phyloP scores from a whole-genome alignment of 371 early-diverging fungal genomes.

The Apophysomyces elegans region DNA sequence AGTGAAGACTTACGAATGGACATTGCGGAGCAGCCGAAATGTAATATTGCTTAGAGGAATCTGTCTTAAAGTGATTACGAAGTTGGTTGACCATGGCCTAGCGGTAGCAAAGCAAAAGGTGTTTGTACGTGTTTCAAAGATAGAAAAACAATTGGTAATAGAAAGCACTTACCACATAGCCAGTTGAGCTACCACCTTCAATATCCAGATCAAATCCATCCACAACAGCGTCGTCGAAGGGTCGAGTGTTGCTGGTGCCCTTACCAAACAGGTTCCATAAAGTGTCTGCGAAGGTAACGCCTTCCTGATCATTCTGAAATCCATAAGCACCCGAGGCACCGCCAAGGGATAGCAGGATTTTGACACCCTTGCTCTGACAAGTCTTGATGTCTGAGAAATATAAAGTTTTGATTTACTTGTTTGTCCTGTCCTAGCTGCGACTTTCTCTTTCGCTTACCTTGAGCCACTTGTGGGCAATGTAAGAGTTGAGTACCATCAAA shows the following conservation, averaged over 20 bases:
- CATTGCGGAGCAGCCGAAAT: slow-evolving; percentile 62
- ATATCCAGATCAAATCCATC: slow-evolving; percentile 79
- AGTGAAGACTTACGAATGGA: slow-evolving; percentile 33
- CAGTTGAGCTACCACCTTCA: slow-evolving; percentile 60
- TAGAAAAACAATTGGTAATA: slow-evolving; percentile 20
- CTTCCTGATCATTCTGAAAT: slow-evolving; percentile 48
- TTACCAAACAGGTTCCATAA: slow-evolving; percentile 67
- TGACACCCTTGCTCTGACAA: slow-evolving; percentile 56
- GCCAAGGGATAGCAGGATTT: slow-evolving; percentile 62
- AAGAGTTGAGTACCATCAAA: slow-evolving; percentile 39
- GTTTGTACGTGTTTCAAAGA: too few species aligned
- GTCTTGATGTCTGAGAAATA: slow-evolving; percentile 49
- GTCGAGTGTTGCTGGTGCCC: slow-evolving; percentile 54
- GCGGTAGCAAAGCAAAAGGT: not conserved
- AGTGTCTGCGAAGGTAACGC: slow-evolving; percentile 55
- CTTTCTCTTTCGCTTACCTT: slow-evolving; percentile 15
- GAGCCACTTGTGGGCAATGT: slow-evolving; percentile 56
- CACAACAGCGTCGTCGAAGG: slow-evolving; percentile 66
- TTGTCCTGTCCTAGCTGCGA: not conserved
- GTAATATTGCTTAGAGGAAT: slow-evolving; percentile 40
- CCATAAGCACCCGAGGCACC: slow-evolving; percentile 68
- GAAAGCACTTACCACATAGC: slow-evolving; percentile 54
- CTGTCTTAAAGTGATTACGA: slow-evolving; percentile 22
- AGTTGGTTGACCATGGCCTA: slow-evolving; percentile 23
- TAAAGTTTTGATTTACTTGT: slow-evolving; percentile 3